These are phyloP conservation scores for Sugiyamaella xylanicola DNA, from an alignment of 1,139 yeast species.

Conservation along the genomic window DNA sequence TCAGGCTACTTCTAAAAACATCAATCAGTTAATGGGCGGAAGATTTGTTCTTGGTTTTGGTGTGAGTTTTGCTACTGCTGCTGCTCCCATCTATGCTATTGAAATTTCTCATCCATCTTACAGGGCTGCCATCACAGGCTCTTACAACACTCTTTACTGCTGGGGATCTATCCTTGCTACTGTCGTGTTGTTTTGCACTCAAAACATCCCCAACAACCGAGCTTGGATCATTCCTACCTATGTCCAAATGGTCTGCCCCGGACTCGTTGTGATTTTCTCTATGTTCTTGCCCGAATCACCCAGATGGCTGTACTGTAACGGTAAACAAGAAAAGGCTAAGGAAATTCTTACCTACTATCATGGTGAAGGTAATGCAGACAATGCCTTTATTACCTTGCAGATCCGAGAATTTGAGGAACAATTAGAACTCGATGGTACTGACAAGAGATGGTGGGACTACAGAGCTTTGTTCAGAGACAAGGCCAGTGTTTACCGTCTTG, in stretches of 20 bases:
- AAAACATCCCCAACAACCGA: slow-evolving; percentile 40
- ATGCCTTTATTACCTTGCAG: slow-evolving; percentile 28
- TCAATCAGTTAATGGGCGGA: slow-evolving; percentile 29
- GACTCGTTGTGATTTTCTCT: slow-evolving; percentile 57
- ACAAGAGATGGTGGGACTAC: slow-evolving; percentile 34
- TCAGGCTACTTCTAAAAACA: slow-evolving; percentile 31
- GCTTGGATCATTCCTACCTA: slow-evolving; percentile 50
- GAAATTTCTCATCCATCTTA: slow-evolving; percentile 32
- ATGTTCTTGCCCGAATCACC: slow-evolving; percentile 69
- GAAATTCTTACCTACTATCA: slow-evolving; percentile 32
- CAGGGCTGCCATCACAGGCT: slow-evolving; percentile 31
- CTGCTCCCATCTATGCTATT: slow-evolving; percentile 30
- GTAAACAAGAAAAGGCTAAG: slow-evolving; percentile 51
- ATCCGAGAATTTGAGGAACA: slow-evolving; percentile 29
- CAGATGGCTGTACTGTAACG: slow-evolving; percentile 58
- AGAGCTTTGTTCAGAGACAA: slow-evolving; percentile 44
- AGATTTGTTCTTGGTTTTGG: slow-evolving; percentile 34
- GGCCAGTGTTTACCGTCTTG: slow-evolving; percentile 42
- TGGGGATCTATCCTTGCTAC: slow-evolving; percentile 53
- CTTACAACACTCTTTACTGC: slow-evolving; percentile 51
- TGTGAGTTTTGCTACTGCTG: slow-evolving; percentile 31
- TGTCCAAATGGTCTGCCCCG: slow-evolving; percentile 47
- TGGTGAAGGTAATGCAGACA: slow-evolving; percentile 31
- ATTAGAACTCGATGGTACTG: slow-evolving; percentile 28
- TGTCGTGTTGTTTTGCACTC: slow-evolving; percentile 49